A percentile compares a stretch with the other conserved stretches of the same genome.
These are phyloP conservation scores for Hygrophoropsis aurantiaca DNA, from an alignment of 768 basidiomycete species.

Conservation along the genomic window DNA sequence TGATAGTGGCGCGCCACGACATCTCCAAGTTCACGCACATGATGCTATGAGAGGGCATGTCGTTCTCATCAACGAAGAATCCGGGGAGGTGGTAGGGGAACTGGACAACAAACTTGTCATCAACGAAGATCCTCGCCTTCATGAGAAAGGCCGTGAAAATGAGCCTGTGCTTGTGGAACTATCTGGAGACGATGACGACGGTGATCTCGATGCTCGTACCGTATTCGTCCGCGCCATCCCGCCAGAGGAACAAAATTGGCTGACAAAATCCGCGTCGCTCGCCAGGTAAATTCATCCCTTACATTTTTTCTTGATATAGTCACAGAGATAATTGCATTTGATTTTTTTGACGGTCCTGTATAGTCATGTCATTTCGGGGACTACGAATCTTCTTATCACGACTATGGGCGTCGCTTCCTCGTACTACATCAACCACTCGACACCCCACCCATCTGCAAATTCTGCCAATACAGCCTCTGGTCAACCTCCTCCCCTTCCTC, in stretches of 20 bases:
- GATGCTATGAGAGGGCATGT: constrained; percentile 50
- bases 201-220: constrained; percentile 47
- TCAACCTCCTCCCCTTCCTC: constrained; percentile 26
- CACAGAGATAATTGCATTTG: constrained; percentile 30
- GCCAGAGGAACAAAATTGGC: constrained; percentile 69
- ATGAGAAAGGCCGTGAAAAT: constrained; percentile 47
- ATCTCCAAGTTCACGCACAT: constrained; percentile 14
- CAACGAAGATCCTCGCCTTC: constrained; percentile 57
- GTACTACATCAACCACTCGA: constrained; percentile 59
- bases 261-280: constrained; percentile 35
- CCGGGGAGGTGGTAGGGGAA: constrained; percentile 70
- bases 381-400: constrained; percentile 60
- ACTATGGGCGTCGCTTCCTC: constrained; percentile 63
- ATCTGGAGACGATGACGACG: constrained; percentile 43
- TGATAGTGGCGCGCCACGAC: not conserved
- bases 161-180: constrained; percentile 77
- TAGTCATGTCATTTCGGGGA: constrained; percentile 67
- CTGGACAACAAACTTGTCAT: constrained; percentile 58
- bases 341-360: constrained; percentile 1
- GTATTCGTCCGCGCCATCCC: constrained; percentile 63
- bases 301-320: constrained; percentile 67
- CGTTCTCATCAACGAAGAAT: constrained; percentile 70
- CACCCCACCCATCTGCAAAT: constrained; percentile 42
- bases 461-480: constrained; percentile 24
- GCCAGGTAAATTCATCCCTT: constrained; percentile 24